Conservation (phyloP, 331 rosid genomes). For the Malus hybrid region DNA sequence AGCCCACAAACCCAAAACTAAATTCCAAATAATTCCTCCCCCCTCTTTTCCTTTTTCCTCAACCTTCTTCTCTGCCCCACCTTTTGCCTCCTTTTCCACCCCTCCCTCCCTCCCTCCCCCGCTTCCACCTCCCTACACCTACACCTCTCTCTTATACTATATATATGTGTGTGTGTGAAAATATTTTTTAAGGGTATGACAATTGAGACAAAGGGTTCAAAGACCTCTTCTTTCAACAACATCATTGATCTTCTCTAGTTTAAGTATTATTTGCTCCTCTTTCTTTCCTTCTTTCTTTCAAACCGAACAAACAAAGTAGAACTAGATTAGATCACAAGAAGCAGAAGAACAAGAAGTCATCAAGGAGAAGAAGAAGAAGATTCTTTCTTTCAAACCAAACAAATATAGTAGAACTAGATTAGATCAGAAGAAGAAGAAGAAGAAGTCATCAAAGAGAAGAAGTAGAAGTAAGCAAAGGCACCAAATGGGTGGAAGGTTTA, state of each 20-base stretch:
- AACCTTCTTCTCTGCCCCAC: constrained; percentile 42
- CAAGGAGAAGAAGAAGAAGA: too few species aligned
- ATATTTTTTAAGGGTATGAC: constrained; percentile 21
- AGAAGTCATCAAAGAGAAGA: constrained; percentile 10
- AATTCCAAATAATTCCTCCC: constrained; percentile 36
- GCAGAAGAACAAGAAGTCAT: too few species aligned
- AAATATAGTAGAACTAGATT: background rate
- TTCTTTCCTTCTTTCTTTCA: background rate
- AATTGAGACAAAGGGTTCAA: constrained; percentile 14
- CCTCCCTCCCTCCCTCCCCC: constrained; percentile 31
- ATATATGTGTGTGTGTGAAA: background rate
- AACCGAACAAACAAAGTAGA: too few species aligned
- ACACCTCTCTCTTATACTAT: too few species aligned
- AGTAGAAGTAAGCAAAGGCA: constrained; percentile 8
- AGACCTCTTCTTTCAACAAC: constrained; percentile 20
- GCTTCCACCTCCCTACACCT: constrained; percentile 36
- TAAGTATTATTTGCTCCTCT: constrained; percentile 16
- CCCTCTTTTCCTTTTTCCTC: constrained; percentile 23
- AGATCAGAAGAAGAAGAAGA: constrained; percentile 1
- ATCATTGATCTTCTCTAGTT: constrained; percentile 13
- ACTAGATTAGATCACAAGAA: too few species aligned
- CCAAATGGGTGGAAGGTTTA: constrained; percentile 29
- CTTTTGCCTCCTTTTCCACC: constrained; percentile 46
- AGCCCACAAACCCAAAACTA: constrained; percentile 41
- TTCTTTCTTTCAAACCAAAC: background rate